Percentiles rank a stretch among this genome's conserved stretches.
These are phyloP conservation scores for Eucalyptus cloeziana DNA, from an alignment of 345 rosid genomes.

Conservation along the genomic window DNA sequence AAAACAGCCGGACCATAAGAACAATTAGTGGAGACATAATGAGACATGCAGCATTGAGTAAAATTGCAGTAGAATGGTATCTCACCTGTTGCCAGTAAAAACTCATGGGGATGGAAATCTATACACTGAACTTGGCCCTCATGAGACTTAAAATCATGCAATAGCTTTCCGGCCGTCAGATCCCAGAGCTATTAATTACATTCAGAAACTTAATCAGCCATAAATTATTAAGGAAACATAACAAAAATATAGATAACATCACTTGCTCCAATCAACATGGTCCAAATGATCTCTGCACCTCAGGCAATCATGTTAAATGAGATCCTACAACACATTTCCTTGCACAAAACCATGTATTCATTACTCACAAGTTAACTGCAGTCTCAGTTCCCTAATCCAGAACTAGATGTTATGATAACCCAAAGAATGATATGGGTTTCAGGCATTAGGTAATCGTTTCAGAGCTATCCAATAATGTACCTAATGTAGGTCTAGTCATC, in stretches of 20 bases:
- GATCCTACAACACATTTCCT: not conserved
- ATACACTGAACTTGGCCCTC: constrained; percentile 96
- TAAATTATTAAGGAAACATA: not conserved
- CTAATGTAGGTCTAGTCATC: not conserved
- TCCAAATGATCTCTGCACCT: not conserved
- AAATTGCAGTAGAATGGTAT: not conserved
- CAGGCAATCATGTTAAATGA: not conserved
- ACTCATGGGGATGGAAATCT: constrained; percentile 98
- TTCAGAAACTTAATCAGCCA: not conserved
- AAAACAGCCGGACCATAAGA: not conserved
- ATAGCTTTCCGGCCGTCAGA: constrained; percentile 92
- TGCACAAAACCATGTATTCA: not conserved
- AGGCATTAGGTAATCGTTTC: not conserved
- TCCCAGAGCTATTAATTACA: constrained; percentile 75
- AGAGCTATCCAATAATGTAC: not conserved
- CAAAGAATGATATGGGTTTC: not conserved
- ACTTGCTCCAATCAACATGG: not conserved
- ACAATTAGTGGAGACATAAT: not conserved
- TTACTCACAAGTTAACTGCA: not conserved
- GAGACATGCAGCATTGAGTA: not conserved
- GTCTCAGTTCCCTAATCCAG: not conserved
- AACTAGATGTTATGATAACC: not conserved
- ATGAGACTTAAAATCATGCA: constrained; percentile 85
- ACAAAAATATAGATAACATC: not conserved
- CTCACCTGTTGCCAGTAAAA: constrained; percentile 91